Base-by-base conservation (phyloP, 371 early-diverging fungal species). In the Mortierella sp. region DNA sequence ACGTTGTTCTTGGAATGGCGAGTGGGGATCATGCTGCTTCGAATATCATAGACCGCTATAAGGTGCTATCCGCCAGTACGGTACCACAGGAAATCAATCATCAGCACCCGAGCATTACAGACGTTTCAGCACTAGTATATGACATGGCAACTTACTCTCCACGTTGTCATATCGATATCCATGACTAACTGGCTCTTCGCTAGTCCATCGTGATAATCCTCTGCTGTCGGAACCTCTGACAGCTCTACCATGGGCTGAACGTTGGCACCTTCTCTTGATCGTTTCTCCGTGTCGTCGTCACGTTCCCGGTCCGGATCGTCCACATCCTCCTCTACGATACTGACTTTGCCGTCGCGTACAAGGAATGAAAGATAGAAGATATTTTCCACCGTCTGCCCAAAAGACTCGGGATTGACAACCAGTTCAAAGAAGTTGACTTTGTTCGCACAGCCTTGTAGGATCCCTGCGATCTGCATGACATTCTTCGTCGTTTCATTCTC, bases 371-470 rank as follows among this genome's bases (percentile, higher is more conserved):
- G 83, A 66, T 96, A 95, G 67, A 98, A 98, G 53, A 97, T 83
- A 71, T 98, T 97, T 73, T 98, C 97, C 1, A 97, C 93, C 0
- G 96, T 91, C 80, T 97, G 97, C 4, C 92, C 85, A 71, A 96
- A 97, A 8, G 96, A 94, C 1, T 85, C 80, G 4, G 97, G 98
- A 78, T 98, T 96, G 55, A 95, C 82, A 41, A 96, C 86, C 74
- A 97, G 92, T 60, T 90, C 82, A 62, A 96, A 95, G 57, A 95
- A 82, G 60, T 90, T 91, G 56, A 92, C 84, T 6, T 88, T 88
- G 7, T 68, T 57, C 0, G 47, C 10, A 2, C 69, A 67, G 51
- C 86, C 60, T n/a, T 84, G 77, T 50, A 96, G 59, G 24, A 89
- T 78, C 5, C 76, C 74, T 55, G 84, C 84, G 24, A 97, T 88